phyloP scores from a whole-genome alignment of 2,329 filamentous ascomycete species.

The Pseudogymnoascus sp. region DNA sequence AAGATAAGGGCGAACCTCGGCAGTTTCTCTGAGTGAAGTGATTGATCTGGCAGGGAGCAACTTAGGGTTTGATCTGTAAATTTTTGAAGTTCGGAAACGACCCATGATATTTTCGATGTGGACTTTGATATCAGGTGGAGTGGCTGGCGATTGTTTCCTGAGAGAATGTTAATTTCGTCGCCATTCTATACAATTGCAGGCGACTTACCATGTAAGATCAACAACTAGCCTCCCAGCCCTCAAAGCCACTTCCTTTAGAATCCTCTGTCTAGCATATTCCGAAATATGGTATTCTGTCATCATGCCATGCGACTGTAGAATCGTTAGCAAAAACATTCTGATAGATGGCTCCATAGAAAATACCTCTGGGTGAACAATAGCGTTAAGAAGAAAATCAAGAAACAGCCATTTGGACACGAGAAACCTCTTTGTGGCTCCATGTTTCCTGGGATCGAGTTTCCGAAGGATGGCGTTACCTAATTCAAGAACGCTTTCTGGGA shows the following conservation, averaged over 20 bases:
- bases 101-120: constrained; percentile 65
- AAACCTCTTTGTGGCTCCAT: constrained; percentile 69
- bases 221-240: constrained; percentile 71
- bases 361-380: constrained; percentile 82
- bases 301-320: constrained; percentile 45
- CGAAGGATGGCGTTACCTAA: constrained; percentile 75
- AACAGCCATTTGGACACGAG: constrained; percentile 90
- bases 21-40: constrained; percentile 65
- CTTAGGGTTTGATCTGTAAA: constrained; percentile 42
- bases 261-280: constrained; percentile 78
- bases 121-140: constrained; percentile 51
- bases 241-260: constrained; percentile 69
- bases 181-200: background rate
- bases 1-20: constrained; percentile 69
- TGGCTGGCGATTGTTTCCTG: constrained; percentile 51
- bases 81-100: constrained; percentile 42
- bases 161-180: constrained; percentile 9
- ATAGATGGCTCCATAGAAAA: background rate
- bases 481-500: constrained; percentile 76
- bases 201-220: constrained; percentile 59
- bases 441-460: constrained; percentile 63
- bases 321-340: constrained; percentile 17
- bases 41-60: constrained; percentile 63
- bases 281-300: constrained; percentile 89
- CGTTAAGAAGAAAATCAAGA: constrained; percentile 72